These are phyloP conservation scores for Didymella pomorum DNA, from an alignment of 2,329 filamentous ascomycete genomes.

Conservation along the genomic window DNA sequence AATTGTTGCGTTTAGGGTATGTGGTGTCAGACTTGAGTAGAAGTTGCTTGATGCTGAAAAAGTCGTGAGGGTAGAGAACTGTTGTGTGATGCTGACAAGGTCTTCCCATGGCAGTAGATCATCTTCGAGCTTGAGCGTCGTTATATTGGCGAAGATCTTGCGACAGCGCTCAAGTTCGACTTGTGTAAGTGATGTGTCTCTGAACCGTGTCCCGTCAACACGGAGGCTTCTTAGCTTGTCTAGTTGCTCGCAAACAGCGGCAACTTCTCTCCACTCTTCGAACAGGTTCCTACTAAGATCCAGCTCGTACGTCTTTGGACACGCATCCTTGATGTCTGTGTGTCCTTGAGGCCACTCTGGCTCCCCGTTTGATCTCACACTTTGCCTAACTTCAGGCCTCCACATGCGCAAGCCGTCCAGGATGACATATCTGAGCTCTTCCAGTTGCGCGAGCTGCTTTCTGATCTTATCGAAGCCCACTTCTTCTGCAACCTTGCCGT, in stretches of 20 bases:
- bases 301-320: constrained; percentile 72
- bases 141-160: constrained; percentile 50
- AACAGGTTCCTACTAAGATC: constrained; percentile 88
- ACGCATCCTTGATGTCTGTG: constrained; percentile 63
- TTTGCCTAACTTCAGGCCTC: constrained; percentile 40
- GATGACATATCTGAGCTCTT: constrained; percentile 81
- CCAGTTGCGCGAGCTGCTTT: constrained; percentile 76
- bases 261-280: constrained; percentile 70
- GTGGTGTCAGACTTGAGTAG: constrained; percentile 42
- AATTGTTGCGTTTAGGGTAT: constrained; percentile 60
- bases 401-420: constrained; percentile 77
- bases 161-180: constrained; percentile 34
- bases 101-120: constrained; percentile 54
- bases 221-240: constrained; percentile 71
- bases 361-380: constrained; percentile 21
- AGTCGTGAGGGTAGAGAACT: constrained; percentile 64
- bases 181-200: constrained; percentile 39
- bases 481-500: constrained; percentile 87
- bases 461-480: constrained; percentile 95
- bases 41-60: constrained; percentile 58
- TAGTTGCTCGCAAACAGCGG: constrained; percentile 74
- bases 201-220: constrained; percentile 79
- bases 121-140: constrained; percentile 59
- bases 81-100: constrained; percentile 53
- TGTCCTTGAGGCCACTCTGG: constrained; percentile 40